phyloP scores from a whole-genome alignment of 129 eudicot species.

The Calendula officinalis region DNA sequence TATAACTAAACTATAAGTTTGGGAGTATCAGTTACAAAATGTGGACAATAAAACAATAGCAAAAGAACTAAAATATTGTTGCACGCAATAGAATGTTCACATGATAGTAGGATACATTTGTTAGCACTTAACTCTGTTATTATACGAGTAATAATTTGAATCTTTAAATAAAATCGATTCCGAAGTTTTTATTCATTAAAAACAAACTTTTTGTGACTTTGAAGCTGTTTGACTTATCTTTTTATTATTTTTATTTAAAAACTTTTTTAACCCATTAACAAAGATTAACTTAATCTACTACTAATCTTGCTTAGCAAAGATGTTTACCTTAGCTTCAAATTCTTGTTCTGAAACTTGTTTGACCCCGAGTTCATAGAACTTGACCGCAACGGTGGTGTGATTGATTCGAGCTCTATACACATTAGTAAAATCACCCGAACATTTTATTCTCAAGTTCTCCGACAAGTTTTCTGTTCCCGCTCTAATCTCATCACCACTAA shows the following conservation, averaged over 20 bases:
- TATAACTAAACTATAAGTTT: no score
- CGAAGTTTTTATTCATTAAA: neutral
- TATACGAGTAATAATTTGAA: neutral
- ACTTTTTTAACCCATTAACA: neutral
- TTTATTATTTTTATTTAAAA: no score
- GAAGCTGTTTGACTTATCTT: neutral
- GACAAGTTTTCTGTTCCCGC: constrained; percentile 68
- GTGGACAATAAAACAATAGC: no score
- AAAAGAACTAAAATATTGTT: no score
- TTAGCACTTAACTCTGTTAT: neutral
- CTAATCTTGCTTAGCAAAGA: neutral
- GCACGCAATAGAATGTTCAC: no score
- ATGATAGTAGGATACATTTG: no score
- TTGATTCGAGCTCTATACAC: constrained; percentile 62
- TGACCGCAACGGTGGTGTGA: constrained; percentile 55
- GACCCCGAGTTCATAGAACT: constrained; percentile 27
- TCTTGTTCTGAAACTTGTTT: constrained; percentile 38
- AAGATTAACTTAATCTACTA: no score
- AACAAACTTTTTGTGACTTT: neutral
- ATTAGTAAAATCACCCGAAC: constrained; percentile 42
- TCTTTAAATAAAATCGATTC: neutral
- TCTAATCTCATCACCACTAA: constrained; percentile 55
- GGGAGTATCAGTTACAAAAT: no score
- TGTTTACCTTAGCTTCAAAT: constrained; percentile 56
- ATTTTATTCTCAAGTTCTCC: constrained; percentile 41